Conservation (phyloP, 805 yeast genomes). For the Kluyveromyces lactis region DNA sequence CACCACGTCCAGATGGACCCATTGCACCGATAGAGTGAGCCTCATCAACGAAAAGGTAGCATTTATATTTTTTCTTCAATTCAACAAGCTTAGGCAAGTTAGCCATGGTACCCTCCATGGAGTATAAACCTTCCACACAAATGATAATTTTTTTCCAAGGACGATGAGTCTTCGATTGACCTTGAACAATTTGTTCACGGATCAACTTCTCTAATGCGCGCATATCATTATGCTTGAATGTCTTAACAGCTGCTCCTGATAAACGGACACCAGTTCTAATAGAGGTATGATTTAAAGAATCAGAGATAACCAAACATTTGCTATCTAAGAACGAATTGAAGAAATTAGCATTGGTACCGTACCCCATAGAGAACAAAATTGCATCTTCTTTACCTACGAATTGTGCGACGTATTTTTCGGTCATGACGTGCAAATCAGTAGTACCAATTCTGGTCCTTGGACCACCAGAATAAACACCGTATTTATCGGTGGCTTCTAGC, state of each 20-base stretch:
- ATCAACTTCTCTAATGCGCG: conserved; percentile 62
- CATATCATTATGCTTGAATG: conserved; percentile 90
- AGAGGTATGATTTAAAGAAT: conserved; percentile 91
- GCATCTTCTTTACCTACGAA: conserved; percentile 90
- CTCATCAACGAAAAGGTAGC: conserved; percentile 88
- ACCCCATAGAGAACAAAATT: conserved; percentile 85
- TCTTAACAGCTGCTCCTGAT: conserved; percentile 88
- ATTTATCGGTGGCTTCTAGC: conserved; percentile 48
- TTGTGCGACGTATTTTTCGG: conserved; percentile 71
- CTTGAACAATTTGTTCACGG: conserved; percentile 81
- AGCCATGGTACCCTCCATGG: conserved; percentile 88
- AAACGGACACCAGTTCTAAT: conserved; percentile 90
- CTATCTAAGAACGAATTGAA: conserved; percentile 78
- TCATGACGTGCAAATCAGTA: conserved; percentile 58
- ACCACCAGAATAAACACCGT: conserved; percentile 75
- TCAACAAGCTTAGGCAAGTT: conserved; percentile 69
- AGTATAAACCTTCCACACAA: conserved; percentile 86
- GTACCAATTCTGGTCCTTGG: conserved; percentile 72
- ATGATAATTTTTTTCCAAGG: conserved; percentile 88
- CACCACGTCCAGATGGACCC: conserved; percentile 91
- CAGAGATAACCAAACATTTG: conserved; percentile 85
- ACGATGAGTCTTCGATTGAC: conserved; percentile 90
- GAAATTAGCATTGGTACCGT: conserved; percentile 86
- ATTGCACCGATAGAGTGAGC: conserved; percentile 99
- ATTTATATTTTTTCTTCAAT: conserved; percentile 75